These are phyloP conservation scores for Alternaria longipes DNA, from an alignment of 2,329 filamentous ascomycete genomes.

Conservation along the genomic window DNA sequence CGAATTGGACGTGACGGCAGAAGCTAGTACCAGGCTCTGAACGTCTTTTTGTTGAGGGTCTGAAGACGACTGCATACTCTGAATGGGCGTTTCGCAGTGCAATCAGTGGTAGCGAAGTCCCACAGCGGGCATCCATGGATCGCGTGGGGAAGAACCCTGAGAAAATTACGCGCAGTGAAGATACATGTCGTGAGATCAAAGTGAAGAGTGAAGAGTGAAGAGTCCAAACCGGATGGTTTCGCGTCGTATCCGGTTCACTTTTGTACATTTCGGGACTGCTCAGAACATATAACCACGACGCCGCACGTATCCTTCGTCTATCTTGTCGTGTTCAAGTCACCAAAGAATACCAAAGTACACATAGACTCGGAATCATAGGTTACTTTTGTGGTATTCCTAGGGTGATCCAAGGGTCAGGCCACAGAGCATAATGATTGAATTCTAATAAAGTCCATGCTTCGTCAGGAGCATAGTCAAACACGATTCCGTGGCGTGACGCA, in stretches of 20 bases:
- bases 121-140: not conserved
- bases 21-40: not conserved
- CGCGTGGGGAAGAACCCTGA: not conserved
- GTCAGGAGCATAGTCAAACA: not conserved
- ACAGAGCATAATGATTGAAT: not conserved
- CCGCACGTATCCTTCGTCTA: not conserved
- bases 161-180: not conserved
- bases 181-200: not conserved
- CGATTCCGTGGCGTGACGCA: not conserved
- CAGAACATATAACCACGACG: not conserved
- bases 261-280: not conserved
- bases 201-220: not conserved
- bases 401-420: not conserved
- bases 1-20: not conserved
- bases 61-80: not conserved
- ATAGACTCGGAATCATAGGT: not conserved
- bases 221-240: not conserved
- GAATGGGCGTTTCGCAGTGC: not conserved
- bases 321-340: not conserved
- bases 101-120: conserved; percentile 1
- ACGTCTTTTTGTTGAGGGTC: not conserved
- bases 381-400: not conserved
- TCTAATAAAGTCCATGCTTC: not conserved
- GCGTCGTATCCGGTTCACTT: not conserved
- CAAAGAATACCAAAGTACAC: not conserved